These are phyloP conservation scores for Rhodosporidiobolus sp. DNA, from an alignment of 768 basidiomycete species.

Conservation along the genomic window DNA sequence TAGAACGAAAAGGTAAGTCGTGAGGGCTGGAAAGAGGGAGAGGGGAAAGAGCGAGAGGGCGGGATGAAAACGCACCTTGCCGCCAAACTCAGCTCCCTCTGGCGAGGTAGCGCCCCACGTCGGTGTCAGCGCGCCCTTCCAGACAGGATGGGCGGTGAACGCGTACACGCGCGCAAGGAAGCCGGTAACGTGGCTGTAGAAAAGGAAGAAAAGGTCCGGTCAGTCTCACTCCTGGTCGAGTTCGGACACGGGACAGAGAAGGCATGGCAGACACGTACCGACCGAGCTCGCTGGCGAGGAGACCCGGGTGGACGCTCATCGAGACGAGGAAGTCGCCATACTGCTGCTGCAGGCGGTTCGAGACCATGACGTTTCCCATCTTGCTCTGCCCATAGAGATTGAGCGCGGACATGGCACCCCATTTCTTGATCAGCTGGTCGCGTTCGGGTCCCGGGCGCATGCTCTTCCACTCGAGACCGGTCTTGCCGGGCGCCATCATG, in stretches of 20 bases:
- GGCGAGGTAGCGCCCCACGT: neutral
- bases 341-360: slow-evolving; percentile 31
- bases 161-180: too few relatives aligned
- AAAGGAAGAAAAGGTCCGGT: neutral
- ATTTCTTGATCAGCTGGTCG: neutral
- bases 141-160: neutral
- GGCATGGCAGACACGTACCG: neutral
- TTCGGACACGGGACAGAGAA: too few relatives aligned
- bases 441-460: neutral
- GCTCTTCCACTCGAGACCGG: neutral
- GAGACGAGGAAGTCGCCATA: slow-evolving; percentile 34
- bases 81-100: neutral
- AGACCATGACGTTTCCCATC: slow-evolving; percentile 38
- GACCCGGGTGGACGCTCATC: slow-evolving; percentile 39
- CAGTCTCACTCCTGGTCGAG: too few relatives aligned
- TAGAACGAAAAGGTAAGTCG: neutral
- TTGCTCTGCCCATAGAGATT: slow-evolving; percentile 1
- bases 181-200: neutral
- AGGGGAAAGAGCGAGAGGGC: neutral
- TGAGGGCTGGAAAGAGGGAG: neutral
- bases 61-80: slow-evolving; percentile 1
- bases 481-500: neutral
- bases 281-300: slow-evolving; percentile 34
- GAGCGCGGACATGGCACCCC: neutral
- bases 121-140: slow-evolving; percentile 4